Conservation (phyloP, 2,329 filamentous ascomycete species). For the Arthrobotrys musiformis region DNA sequence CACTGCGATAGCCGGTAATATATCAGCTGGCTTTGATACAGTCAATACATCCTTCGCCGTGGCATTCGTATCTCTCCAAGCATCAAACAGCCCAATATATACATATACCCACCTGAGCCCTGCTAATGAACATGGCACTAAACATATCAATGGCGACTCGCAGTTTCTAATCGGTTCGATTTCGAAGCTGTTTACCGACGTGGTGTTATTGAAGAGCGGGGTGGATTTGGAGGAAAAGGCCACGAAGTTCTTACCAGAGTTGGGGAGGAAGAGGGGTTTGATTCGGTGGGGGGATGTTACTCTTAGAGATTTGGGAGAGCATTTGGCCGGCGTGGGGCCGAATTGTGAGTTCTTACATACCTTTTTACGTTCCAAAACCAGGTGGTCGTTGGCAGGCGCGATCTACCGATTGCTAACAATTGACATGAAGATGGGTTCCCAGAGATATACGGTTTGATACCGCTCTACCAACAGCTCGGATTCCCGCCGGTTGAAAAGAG, state of each 20-base stretch:
- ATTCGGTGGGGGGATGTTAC: slow-evolving; percentile 63
- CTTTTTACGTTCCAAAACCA: too few species aligned
- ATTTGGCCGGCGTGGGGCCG: slow-evolving; percentile 62
- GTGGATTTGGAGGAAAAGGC: slow-evolving; percentile 61
- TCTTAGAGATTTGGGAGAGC: slow-evolving; percentile 62
- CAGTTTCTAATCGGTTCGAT: slow-evolving; percentile 65
- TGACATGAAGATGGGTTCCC: slow-evolving; percentile 28
- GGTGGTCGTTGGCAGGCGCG: too few species aligned
- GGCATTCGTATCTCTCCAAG: slow-evolving; percentile 60
- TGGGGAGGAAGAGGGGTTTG: slow-evolving; percentile 58
- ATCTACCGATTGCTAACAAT: background rate
- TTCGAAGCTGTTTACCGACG: slow-evolving; percentile 63
- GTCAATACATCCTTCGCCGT: slow-evolving; percentile 61
- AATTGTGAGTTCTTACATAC: slow-evolving; percentile 61
- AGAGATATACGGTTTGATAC: background rate
- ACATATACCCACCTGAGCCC: slow-evolving; percentile 64
- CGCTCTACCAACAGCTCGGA: slow-evolving; percentile 62
- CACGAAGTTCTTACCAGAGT: slow-evolving; percentile 62
- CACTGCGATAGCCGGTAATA: slow-evolving; percentile 60
- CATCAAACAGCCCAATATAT: slow-evolving; percentile 61
- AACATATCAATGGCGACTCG: slow-evolving; percentile 61
- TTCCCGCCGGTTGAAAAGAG: slow-evolving; percentile 62
- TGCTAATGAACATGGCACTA: slow-evolving; percentile 62
- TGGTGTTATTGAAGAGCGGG: slow-evolving; percentile 62
- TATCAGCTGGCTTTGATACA: slow-evolving; percentile 62